Percentiles rank a stretch among this genome's conserved stretches.
Evolutionary conservation across 257 asterid species (phyloP).

Genomic region (Craterostigma plantagineum): DNA sequence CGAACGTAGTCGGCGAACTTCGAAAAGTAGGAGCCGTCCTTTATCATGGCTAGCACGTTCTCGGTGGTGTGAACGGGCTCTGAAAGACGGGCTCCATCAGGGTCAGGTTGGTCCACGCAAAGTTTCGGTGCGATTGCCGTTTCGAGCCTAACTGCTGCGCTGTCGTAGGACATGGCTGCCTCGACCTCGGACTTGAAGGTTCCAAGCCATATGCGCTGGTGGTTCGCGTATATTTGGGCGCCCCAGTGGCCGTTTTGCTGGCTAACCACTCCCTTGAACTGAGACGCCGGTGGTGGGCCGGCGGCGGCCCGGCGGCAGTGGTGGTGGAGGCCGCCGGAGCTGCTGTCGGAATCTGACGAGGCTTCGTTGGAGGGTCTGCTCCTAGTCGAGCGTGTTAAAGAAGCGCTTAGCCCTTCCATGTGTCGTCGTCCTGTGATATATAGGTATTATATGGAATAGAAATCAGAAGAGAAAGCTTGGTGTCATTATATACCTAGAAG

Average conservation of each 20-base stretch:
- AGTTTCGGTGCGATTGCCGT: conserved; percentile 21
- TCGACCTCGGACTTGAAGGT: conserved; percentile 43
- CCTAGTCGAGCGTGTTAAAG: conserved; percentile 12
- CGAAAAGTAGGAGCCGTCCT: conserved; percentile 37
- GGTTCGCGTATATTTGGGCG: conserved; percentile 46
- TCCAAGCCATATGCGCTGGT: conserved; percentile 48
- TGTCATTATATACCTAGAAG: no score
- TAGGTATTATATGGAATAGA: no score
- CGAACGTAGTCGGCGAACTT: conserved; percentile 22
- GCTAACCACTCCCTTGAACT: conserved; percentile 40
- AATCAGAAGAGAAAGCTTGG: no score
- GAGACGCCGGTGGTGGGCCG: conserved; percentile 8
- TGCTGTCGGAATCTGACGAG: conserved; percentile 18
- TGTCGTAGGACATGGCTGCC: conserved; percentile 62
- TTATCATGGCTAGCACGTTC: conserved; percentile 37
- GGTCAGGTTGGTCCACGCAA: conserved; percentile 28
- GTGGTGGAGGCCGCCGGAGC: conserved; percentile 1
- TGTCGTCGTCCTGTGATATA: no score
- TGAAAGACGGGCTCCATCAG: conserved; percentile 31
- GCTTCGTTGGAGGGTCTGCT: conserved; percentile 9
- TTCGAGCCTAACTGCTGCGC: conserved; percentile 37
- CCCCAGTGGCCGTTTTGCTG: conserved; percentile 60
- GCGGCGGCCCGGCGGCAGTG: no score
- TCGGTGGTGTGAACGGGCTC: conserved; percentile 24
- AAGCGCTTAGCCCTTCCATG: conserved; percentile 25